These are phyloP conservation scores for Mucor piriformis DNA, from an alignment of 371 early-diverging fungal genomes.

Conservation along the genomic window DNA sequence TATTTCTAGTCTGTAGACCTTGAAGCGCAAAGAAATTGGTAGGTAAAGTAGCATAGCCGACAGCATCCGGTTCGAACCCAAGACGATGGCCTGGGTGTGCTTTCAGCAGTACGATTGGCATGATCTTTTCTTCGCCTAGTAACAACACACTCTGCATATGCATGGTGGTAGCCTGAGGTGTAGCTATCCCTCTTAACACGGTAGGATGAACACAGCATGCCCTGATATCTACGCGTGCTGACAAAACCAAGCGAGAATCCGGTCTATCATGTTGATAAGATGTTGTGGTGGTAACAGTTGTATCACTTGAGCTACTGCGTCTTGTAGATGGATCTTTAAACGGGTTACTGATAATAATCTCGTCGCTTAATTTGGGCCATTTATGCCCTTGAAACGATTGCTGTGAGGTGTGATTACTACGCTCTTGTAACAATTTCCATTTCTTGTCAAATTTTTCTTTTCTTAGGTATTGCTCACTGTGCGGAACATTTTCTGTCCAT, in stretches of 20 bases:
- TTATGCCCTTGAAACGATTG: conserved; percentile 9
- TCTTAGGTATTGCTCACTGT: not conserved
- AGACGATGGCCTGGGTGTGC: conserved; percentile 47
- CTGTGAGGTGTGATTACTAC: not conserved
- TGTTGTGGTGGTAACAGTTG: conserved; percentile 3
- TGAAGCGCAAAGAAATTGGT: conserved; percentile 41
- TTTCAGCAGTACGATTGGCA: conserved; percentile 39
- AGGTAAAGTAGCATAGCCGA: conserved; percentile 45
- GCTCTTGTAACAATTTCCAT: conserved; percentile 3
- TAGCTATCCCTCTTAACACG: conserved; percentile 43
- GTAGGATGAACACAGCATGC: conserved; percentile 54
- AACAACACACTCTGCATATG: conserved; percentile 52
- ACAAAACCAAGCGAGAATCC: conserved; percentile 36
- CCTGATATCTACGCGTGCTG: conserved; percentile 29
- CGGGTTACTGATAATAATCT: conserved; percentile 31
- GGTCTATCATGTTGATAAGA: not conserved
- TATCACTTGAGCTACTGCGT: conserved; percentile 1
- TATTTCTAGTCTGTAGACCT: conserved; percentile 37
- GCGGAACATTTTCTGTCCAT: conserved; percentile 35
- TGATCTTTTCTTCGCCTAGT: conserved; percentile 49
- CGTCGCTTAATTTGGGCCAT: conserved; percentile 44
- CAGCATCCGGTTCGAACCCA: conserved; percentile 55
- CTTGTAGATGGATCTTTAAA: conserved; percentile 18
- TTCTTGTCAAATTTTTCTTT: not conserved
- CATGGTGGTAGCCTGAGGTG: conserved; percentile 39